phyloP scores from a whole-genome alignment of 495 filamentous ascomycete species.

The Neurospora sp. region DNA sequence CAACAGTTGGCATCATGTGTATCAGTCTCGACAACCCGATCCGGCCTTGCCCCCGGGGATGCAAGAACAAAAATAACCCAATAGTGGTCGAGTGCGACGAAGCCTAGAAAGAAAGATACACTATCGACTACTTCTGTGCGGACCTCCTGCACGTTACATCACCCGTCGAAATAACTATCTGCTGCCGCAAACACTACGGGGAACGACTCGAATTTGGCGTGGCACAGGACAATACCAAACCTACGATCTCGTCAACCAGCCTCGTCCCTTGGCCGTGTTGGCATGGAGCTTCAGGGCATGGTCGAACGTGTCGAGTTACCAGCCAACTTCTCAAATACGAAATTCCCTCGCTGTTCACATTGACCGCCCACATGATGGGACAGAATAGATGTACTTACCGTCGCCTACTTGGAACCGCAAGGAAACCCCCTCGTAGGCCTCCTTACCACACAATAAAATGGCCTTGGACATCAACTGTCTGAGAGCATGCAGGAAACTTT shows the following conservation, averaged over 20 bases:
- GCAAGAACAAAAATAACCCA: background rate
- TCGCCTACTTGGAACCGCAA: background rate
- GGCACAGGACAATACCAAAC: background rate
- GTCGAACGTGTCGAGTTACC: background rate
- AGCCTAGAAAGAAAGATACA: background rate
- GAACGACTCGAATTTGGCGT: background rate
- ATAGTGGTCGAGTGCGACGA: background rate
- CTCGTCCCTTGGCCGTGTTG: background rate
- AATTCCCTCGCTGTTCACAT: background rate
- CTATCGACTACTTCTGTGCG: background rate
- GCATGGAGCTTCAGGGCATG: background rate
- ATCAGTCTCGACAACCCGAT: background rate
- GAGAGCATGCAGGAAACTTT: background rate
- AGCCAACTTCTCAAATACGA: background rate
- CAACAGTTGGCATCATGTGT: background rate
- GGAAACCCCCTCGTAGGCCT: background rate
- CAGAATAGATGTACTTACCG: background rate
- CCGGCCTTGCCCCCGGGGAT: background rate
- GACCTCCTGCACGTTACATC: background rate
- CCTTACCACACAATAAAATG: background rate
- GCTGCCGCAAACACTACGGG: background rate
- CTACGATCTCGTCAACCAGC: background rate
- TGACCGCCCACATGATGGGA: background rate
- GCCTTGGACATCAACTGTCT: background rate
- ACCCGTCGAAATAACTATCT: background rate